Percentiles rank a stretch among this genome's conserved stretches.
These are phyloP conservation scores for Berberis thunbergii DNA, from an alignment of 164 flowering plant species.

Conservation along the genomic window DNA sequence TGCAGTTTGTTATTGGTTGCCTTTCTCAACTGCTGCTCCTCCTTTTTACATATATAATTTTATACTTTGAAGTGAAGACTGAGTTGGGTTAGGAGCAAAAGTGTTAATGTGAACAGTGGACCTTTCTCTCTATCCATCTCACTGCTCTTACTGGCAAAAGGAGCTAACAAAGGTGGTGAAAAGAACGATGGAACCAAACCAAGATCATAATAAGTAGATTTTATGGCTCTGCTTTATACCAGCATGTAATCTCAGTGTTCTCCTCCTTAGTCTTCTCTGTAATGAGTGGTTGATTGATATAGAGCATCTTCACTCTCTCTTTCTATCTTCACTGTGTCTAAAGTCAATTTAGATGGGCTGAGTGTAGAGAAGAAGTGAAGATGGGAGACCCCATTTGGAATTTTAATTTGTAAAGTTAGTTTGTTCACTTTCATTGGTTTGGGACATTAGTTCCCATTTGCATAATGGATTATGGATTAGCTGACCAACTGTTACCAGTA, in stretches of 20 bases:
- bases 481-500: neutral
- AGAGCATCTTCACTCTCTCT: constrained; percentile 6
- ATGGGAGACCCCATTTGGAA: constrained; percentile 6
- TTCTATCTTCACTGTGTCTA: neutral
- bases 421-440: constrained; percentile 1
- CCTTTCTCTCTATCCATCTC: constrained; percentile 7
- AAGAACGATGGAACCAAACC: constrained; percentile 9
- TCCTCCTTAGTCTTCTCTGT: constrained; percentile 31
- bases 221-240: constrained; percentile 51
- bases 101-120: constrained; percentile 3
- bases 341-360: constrained; percentile 16
- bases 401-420: neutral
- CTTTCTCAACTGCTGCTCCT: neutral
- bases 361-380: neutral
- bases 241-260: constrained; percentile 40
- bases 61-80: too few relatives aligned
- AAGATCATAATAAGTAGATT: constrained; percentile 42
- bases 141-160: constrained; percentile 7
- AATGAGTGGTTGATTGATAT: constrained; percentile 18
- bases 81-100: neutral
- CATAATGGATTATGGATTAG: neutral
- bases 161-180: constrained; percentile 13
- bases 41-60: neutral
- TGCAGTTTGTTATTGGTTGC: neutral
- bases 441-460: constrained; percentile 2